Conservation (phyloP, 2,329 filamentous ascomycete genomes). For the Diaporthe helianthi region DNA sequence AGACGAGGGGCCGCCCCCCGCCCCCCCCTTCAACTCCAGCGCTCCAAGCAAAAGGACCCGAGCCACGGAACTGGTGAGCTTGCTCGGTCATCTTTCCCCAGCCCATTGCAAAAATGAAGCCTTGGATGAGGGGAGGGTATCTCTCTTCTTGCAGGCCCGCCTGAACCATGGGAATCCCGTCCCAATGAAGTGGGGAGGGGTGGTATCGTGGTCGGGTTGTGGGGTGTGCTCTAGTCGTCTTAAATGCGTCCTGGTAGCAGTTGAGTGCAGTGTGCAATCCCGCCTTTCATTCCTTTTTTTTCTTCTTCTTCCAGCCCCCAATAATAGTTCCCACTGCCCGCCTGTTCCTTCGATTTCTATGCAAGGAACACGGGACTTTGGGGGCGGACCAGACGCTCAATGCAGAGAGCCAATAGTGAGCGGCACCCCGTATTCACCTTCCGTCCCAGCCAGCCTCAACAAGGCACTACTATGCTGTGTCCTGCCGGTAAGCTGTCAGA, state of each 20-base stretch:
- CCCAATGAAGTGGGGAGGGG: not conserved
- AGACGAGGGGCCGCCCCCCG: not conserved
- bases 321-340: constrained; percentile 18
- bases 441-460: constrained; percentile 19
- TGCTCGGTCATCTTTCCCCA: not conserved
- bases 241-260: not conserved
- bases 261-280: not conserved
- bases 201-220: not conserved
- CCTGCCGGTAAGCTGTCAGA: not conserved
- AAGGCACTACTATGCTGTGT: not conserved
- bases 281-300: not conserved
- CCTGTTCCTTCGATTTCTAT: constrained; percentile 13
- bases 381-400: not conserved
- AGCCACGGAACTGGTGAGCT: not conserved
- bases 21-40: not conserved
- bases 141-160: not conserved
- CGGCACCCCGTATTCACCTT: constrained; percentile 14
- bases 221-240: not conserved
- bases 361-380: constrained; percentile 18
- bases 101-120: constrained; percentile 1
- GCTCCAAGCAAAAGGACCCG: constrained; percentile 7
- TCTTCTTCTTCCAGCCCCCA: too few relatives aligned
- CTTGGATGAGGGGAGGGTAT: not conserved
- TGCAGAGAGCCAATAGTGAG: constrained; percentile 21
- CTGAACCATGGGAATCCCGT: constrained; percentile 11